These are phyloP conservation scores for Isatis lusitanica DNA, from an alignment of 441 rosid genomes.

Conservation along the genomic window DNA sequence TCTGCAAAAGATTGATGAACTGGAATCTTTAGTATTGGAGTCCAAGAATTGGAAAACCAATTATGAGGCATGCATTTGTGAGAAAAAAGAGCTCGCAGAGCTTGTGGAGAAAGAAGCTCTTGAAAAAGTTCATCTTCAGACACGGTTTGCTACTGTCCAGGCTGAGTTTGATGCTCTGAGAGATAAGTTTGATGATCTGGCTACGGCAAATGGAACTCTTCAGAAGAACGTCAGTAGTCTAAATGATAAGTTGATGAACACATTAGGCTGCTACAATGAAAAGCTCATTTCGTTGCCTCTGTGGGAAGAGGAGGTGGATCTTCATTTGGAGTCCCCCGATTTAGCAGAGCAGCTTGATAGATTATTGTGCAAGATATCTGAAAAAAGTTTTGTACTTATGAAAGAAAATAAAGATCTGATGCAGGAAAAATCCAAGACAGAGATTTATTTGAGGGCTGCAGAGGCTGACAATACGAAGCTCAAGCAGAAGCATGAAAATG, in stretches of 20 bases:
- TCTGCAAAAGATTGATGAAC: constrained; percentile 62
- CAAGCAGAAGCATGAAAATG: constrained; percentile 62
- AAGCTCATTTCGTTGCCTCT: constrained; percentile 39
- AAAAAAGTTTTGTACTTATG: constrained; percentile 49
- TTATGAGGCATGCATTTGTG: constrained; percentile 60
- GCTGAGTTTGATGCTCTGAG: constrained; percentile 53
- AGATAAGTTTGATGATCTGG: constrained; percentile 49
- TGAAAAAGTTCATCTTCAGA: constrained; percentile 56
- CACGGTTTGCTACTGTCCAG: constrained; percentile 47
- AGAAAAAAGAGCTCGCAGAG: constrained; percentile 63
- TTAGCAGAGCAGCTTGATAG: constrained; percentile 50
- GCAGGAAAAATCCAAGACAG: constrained; percentile 55
- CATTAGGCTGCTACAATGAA: constrained; percentile 48
- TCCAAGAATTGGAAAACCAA: constrained; percentile 50
- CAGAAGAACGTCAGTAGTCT: constrained; percentile 45
- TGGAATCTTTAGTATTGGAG: constrained; percentile 60
- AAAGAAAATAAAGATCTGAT: constrained; percentile 58
- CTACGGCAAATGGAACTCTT: constrained; percentile 51
- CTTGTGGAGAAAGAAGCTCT: constrained; percentile 58
- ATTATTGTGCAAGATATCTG: constrained; percentile 56
- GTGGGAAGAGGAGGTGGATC: constrained; percentile 39
- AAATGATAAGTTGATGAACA: constrained; percentile 48
- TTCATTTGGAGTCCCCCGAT: constrained; percentile 49
- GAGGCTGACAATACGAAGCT: constrained; percentile 53
- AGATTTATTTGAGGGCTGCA: constrained; percentile 41